phyloP scores from a whole-genome alignment of 1,139 yeast species.

The Pichia sp. region DNA sequence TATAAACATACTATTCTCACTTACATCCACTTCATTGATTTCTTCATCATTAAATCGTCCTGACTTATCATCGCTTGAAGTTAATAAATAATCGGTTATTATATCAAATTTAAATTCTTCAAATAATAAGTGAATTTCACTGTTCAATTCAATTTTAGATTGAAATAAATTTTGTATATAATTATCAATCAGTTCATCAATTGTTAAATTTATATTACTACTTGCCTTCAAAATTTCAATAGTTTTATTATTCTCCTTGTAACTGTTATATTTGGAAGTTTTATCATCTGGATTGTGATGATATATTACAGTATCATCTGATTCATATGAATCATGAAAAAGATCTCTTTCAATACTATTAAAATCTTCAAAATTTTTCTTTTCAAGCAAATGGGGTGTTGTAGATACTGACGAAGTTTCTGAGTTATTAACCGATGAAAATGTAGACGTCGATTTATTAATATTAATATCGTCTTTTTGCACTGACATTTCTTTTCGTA shows the following conservation, averaged over 20 bases:
- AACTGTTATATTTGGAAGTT: not conserved
- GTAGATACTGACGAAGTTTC: constrained; percentile 1
- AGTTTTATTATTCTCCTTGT: not conserved
- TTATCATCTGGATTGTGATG: no score
- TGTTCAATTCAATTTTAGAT: not conserved
- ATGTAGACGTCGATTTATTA: not conserved
- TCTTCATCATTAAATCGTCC: not conserved
- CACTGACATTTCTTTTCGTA: not conserved
- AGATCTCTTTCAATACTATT: no score
- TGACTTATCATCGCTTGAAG: not conserved
- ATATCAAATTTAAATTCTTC: constrained; percentile 27
- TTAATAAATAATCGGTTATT: constrained; percentile 19
- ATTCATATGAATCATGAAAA: not conserved
- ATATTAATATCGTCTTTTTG: no score
- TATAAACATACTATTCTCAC: constrained; percentile 8
- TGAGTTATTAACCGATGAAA: constrained; percentile 1
- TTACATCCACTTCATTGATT: not conserved
- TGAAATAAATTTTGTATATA: not conserved
- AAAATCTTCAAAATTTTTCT: not conserved
- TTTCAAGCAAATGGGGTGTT: constrained; percentile 2
- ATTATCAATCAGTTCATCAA: constrained; percentile 2
- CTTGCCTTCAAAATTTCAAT: not conserved
- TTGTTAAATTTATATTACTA: not conserved
- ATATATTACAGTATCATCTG: constrained; percentile 11
- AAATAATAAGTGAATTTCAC: constrained; percentile 13